Percentiles rank a stretch among this genome's conserved stretches.
Evolutionary conservation across 2,329 filamentous ascomycete species (phyloP).

Genomic region (Colletotrichum higginsianum): DNA sequence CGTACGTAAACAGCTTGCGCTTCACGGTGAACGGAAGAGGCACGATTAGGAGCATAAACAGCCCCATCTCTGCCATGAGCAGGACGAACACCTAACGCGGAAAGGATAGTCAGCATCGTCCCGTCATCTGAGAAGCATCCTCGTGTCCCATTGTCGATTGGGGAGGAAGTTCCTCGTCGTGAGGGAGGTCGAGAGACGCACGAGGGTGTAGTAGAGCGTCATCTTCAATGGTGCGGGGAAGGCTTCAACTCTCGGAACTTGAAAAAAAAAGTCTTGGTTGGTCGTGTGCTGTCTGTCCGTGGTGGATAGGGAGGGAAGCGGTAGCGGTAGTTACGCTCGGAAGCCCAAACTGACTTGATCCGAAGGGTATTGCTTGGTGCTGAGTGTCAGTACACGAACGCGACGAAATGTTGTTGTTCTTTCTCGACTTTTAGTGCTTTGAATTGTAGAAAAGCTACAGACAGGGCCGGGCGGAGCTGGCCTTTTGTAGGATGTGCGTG

Average conservation of each 20-base stretch:
- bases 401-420: neutral
- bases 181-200: conserved; percentile 50
- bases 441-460: conserved; percentile 24
- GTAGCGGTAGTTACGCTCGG: conserved; percentile 27
- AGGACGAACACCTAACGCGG: conserved; percentile 81
- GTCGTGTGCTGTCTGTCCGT: conserved; percentile 34
- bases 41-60: conserved; percentile 85
- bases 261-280: conserved; percentile 13
- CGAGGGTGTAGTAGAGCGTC: conserved; percentile 72
- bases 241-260: conserved; percentile 24
- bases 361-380: conserved; percentile 19
- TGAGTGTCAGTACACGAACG: conserved; percentile 1
- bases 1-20: conserved; percentile 84
- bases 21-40: conserved; percentile 90
- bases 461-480: conserved; percentile 38
- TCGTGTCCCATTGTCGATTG: conserved; percentile 12
- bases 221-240: conserved; percentile 56
- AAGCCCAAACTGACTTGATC: conserved; percentile 42
- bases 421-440: conserved; percentile 12
- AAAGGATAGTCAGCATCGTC: conserved; percentile 21
- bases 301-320: neutral
- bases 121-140: neutral
- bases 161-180: neutral
- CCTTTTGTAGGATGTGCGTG: conserved; percentile 40
- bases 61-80: conserved; percentile 84